Evolutionary conservation across 108 stramenopile genomes (phyloP).

Genomic region (Epipyxis sp.): DNA sequence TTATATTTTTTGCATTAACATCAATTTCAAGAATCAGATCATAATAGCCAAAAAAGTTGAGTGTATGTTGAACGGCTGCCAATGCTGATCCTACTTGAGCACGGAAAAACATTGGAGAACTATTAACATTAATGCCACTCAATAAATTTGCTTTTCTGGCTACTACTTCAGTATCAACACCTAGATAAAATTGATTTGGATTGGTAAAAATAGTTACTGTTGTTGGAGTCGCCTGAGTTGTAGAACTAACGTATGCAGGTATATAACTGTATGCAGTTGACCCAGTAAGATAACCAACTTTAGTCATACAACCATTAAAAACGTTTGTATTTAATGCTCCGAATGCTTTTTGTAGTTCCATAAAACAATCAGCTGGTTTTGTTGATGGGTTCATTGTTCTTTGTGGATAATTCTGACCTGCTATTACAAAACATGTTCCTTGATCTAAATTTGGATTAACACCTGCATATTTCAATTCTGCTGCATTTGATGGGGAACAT

Average conservation of each 20-base stretch:
- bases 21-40: neutral
- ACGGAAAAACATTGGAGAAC: no score
- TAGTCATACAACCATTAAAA: neutral
- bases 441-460: constrained; percentile 6
- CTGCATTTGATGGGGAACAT: neutral
- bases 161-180: no score
- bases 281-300: neutral
- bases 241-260: neutral
- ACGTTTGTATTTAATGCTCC: neutral
- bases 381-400: neutral
- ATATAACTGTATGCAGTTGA: neutral
- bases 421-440: neutral
- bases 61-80: neutral
- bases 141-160: no score
- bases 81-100: neutral
- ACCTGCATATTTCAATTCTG: neutral
- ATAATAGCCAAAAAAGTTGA: neutral
- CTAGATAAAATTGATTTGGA: no score
- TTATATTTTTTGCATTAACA: neutral
- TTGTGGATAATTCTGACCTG: neutral
- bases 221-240: neutral
- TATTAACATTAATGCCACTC: no score
- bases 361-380: neutral
- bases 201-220: neutral
- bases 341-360: neutral